These are phyloP conservation scores for Ophiostoma piceae DNA, from an alignment of 2,329 filamentous ascomycete species.

Conservation along the genomic window DNA sequence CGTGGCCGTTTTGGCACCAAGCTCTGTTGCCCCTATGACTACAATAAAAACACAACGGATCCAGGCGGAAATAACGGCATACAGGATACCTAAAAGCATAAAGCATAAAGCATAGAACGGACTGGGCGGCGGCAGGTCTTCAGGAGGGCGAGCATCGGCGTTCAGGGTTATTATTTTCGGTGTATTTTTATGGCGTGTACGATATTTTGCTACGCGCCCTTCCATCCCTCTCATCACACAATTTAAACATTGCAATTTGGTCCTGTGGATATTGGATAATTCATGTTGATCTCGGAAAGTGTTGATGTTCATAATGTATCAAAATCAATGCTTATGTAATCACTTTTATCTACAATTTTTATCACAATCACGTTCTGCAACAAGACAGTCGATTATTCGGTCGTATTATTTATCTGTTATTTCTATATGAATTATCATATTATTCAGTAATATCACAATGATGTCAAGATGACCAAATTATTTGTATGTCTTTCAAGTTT, in stretches of 20 bases:
- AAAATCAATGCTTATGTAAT: no score
- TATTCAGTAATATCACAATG: no score
- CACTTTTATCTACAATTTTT: no score
- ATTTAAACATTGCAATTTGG: background rate
- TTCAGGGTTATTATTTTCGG: constrained; percentile 8
- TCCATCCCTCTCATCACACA: background rate
- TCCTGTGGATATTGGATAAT: background rate
- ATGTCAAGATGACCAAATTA: no score
- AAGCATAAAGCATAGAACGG: background rate
- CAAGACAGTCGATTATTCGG: no score
- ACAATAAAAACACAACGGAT: background rate
- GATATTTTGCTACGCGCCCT: background rate
- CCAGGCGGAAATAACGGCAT: background rate
- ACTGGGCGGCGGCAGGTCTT: background rate
- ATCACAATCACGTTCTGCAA: no score
- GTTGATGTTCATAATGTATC: no score
- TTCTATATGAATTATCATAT: background rate
- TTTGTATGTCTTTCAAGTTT: no score
- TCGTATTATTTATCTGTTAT: no score
- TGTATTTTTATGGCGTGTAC: constrained; percentile 9
- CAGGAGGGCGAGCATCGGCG: background rate
- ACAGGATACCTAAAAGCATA: background rate
- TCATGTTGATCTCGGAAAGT: no score
- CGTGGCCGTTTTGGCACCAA: background rate
- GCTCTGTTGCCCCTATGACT: background rate